These are phyloP conservation scores for Ilyonectria mors-panacis DNA, from an alignment of 2,329 filamentous ascomycete genomes.

Conservation along the genomic window DNA sequence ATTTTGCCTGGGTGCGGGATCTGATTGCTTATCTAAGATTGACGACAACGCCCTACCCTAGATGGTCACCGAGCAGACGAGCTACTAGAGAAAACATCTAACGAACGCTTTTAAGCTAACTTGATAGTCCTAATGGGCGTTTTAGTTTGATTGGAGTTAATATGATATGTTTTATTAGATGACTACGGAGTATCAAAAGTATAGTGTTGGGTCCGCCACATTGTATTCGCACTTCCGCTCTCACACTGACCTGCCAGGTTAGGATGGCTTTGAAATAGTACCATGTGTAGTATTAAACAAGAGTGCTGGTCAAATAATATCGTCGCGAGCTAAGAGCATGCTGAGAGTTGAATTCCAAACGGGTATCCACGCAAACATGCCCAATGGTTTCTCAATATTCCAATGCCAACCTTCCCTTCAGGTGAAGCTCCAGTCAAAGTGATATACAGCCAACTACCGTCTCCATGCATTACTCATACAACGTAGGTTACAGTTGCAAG, in stretches of 20 bases:
- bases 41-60: conserved; percentile 29
- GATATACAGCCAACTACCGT: neutral
- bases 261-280: neutral
- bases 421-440: neutral
- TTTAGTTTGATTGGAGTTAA: neutral
- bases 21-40: conserved; percentile 38
- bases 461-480: conserved; percentile 24
- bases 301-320: neutral
- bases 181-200: too few species aligned
- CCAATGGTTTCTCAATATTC: too few species aligned
- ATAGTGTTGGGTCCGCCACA: neutral
- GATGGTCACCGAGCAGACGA: conserved; percentile 3
- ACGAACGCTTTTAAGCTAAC: neutral
- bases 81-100: neutral
- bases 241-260: neutral
- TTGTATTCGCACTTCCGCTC: neutral
- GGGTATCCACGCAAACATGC: neutral
- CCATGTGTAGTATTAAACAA: neutral
- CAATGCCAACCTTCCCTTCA: neutral
- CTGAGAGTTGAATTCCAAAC: conserved; percentile 5
- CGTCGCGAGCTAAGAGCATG: neutral
- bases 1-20: conserved; percentile 27
- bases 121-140: neutral
- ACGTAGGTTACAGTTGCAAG: conserved; percentile 26
- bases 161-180: neutral